Conservation (phyloP, 768 basidiomycete genomes). For the Omphalotus guepiniiformis region DNA sequence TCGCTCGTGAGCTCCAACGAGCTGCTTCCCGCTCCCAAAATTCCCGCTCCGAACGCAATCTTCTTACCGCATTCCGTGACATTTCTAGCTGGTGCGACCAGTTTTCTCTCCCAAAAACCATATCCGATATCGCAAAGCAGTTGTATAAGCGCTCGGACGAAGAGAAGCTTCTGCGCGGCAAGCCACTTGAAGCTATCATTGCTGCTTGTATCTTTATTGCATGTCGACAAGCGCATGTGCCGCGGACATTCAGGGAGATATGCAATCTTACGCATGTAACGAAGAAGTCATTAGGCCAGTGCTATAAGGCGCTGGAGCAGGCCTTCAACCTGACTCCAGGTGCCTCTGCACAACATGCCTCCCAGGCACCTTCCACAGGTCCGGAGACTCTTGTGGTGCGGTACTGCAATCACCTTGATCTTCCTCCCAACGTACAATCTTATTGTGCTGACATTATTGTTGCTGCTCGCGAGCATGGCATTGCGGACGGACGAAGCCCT, state of each 20-base stretch:
- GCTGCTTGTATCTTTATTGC: conserved; percentile 99
- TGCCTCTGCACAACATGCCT: conserved; percentile 48
- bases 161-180: conserved; percentile 88
- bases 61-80: conserved; percentile 85
- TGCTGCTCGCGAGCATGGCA: conserved; percentile 74
- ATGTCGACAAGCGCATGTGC: conserved; percentile 92
- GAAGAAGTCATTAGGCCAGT: conserved; percentile 94
- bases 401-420: conserved; percentile 89
- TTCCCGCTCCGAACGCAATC: conserved; percentile 79
- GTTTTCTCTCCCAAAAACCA: conserved; percentile 89
- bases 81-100: conserved; percentile 94
- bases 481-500: conserved; percentile 91
- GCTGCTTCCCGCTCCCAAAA: conserved; percentile 80
- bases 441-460: conserved; percentile 82
- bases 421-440: conserved; percentile 77
- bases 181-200: conserved; percentile 88
- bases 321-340: conserved; percentile 88
- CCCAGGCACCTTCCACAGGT: conserved; percentile 53
- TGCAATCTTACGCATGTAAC: conserved; percentile 90
- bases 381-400: conserved; percentile 89
- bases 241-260: conserved; percentile 93
- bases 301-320: conserved; percentile 83
- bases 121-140: conserved; percentile 95
- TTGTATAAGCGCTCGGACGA: conserved; percentile 97
- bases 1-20: conserved; percentile 88